Conservation (phyloP, 495 filamentous ascomycete genomes). For the Lophiostoma macrostomum region DNA sequence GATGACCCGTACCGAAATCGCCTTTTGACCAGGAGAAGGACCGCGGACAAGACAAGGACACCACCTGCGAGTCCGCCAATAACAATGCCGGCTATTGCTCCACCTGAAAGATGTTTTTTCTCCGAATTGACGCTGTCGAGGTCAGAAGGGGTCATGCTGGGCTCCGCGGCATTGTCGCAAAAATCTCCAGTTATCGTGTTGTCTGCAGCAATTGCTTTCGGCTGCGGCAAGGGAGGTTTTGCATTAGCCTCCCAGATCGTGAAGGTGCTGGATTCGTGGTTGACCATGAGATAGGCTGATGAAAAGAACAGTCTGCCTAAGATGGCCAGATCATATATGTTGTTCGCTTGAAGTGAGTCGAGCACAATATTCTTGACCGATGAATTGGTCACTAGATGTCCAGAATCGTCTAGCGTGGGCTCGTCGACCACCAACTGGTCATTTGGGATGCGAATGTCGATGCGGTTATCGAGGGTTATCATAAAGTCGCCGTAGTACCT, state of each 20-base stretch:
- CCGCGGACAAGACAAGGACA: too few species aligned
- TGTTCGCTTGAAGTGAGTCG: not conserved
- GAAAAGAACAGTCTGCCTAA: constrained; percentile 9
- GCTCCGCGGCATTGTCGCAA: not conserved
- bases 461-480: not conserved
- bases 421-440: constrained; percentile 3
- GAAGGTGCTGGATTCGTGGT: constrained; percentile 10
- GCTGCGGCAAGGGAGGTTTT: not conserved
- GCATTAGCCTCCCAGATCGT: constrained; percentile 11
- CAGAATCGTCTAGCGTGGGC: not conserved
- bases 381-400: not conserved
- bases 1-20: too few species aligned
- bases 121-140: not conserved
- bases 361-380: constrained; percentile 1
- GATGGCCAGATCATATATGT: constrained; percentile 1
- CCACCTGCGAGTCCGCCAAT: too few species aligned
- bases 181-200: not conserved
- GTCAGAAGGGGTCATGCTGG: not conserved
- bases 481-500: constrained; percentile 13
- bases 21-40: too few species aligned
- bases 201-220: not conserved
- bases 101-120: not conserved
- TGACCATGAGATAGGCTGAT: constrained; percentile 14
- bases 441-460: constrained; percentile 14
- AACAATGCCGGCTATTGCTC: constrained; percentile 1